phyloP scores from a whole-genome alignment of 116 monocot genomes.

The Trichopus zeylanicus region DNA sequence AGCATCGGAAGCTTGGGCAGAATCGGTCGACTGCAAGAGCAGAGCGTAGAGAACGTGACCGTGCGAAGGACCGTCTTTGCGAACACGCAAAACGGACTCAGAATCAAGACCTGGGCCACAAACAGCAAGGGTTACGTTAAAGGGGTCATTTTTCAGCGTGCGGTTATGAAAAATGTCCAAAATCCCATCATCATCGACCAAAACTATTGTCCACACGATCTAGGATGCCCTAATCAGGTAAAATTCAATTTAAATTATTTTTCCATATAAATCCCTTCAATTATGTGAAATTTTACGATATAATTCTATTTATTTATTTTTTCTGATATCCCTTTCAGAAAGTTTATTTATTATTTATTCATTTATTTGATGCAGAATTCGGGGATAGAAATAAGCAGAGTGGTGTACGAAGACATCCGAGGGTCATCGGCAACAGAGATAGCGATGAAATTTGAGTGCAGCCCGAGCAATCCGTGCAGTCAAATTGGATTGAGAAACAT shows the following conservation, averaged over 20 bases:
- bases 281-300: too few species aligned
- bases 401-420: slow-evolving; percentile 3
- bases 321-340: too few species aligned
- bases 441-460: slow-evolving; percentile 5
- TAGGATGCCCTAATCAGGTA: slow-evolving; percentile 39
- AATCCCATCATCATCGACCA: slow-evolving; percentile 77
- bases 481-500: neutral
- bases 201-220: slow-evolving; percentile 53
- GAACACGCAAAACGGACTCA: slow-evolving; percentile 48
- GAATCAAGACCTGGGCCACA: slow-evolving; percentile 68
- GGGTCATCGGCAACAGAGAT: slow-evolving; percentile 7
- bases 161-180: slow-evolving; percentile 44
- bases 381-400: slow-evolving; percentile 1
- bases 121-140: slow-evolving; percentile 27
- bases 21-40: slow-evolving; percentile 11
- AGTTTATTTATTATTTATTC: too few species aligned
- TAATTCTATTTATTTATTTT: too few species aligned
- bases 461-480: slow-evolving; percentile 5
- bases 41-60: slow-evolving; percentile 55
- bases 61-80: slow-evolving; percentile 36
- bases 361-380: slow-evolving; percentile 1
- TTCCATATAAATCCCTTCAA: too few species aligned
- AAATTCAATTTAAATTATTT: too few species aligned
- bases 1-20: slow-evolving; percentile 74
- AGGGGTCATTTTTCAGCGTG: slow-evolving; percentile 35